Percentiles rank a stretch among this genome's conserved stretches.
Conservation (phyloP, 2,329 filamentous ascomycete genomes). For the Pseudocercospora macadamiae region DNA sequence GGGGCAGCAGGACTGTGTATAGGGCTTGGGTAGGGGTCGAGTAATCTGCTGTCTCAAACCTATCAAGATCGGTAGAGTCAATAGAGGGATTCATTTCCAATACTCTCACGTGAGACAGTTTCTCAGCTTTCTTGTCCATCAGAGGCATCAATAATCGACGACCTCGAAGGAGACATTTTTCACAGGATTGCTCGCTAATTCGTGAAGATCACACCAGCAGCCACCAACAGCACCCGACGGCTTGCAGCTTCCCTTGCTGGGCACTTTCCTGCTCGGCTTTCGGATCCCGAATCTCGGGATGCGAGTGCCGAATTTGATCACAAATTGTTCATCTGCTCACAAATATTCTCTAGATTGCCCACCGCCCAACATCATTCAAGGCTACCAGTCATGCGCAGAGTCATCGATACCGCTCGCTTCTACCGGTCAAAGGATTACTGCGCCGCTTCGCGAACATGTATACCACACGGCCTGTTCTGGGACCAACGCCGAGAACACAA, state of each 20-base stretch:
- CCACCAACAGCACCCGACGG: too few relatives aligned
- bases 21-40: constrained; percentile 78
- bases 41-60: constrained; percentile 9
- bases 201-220: background rate
- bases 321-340: too few relatives aligned
- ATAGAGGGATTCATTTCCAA: background rate
- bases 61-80: background rate
- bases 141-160: background rate
- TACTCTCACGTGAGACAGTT: background rate
- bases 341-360: too few relatives aligned
- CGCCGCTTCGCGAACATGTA: background rate
- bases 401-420: background rate
- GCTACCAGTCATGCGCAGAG: background rate
- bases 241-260: too few relatives aligned
- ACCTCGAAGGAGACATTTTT: background rate
- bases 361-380: background rate
- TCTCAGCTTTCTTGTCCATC: background rate
- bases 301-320: background rate
- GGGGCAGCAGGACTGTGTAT: constrained; percentile 81
- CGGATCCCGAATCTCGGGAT: background rate
- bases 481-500: background rate
- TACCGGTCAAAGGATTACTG: background rate
- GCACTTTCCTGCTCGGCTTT: too few relatives aligned
- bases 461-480: background rate
- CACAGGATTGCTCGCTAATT: background rate